Base-by-base conservation (phyloP, 202 grass and related monocot species). In the Cymbopogon flexuosus region DNA sequence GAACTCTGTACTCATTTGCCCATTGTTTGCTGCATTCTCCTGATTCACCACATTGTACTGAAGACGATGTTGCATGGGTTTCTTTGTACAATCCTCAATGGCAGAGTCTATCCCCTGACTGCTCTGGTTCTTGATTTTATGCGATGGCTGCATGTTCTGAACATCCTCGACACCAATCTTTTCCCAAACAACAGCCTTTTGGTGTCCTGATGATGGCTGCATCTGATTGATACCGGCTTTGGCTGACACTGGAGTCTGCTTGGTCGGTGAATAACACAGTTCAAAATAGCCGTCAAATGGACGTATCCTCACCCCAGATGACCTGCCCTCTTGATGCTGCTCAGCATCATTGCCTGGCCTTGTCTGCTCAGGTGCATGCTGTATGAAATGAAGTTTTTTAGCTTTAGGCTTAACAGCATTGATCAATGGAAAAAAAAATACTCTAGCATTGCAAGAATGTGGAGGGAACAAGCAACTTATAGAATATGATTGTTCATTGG, bases 1-100 rank as follows among this genome's bases (percentile, higher is more conserved):
- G 14, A 60, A 78, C n/a, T 21, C 79, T 58, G 36, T 22, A 41
- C 9, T 33, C 79, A 30, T 80, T 68, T 80, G 76, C 24, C 47
- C 69, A n/a, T 60, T 56, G 15, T 15, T 18, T 5, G 12, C 24
- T 41, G 76, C 21, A 27, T 59, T 67, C 5, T 80, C 68, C 36
- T 52, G 47, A 52, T 52, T 16, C 10, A 3, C 3, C 1, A 3
- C 2, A 2, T 31, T 31, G 9, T 41, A 41, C 39, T 41, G 39
- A 10, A 41, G 39, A 41, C 39, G 39, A 8, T 41, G 39, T 10
- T 41, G 39, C 39, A 41, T 10, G 9, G 6, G 35, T 58, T 83
- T 70, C 30, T 60, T 15, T 2, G 4, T 21, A 5, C 1, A 3
- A 13, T 1, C 67, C n/a, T 65, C 7, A 10, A 57, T 49, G 6